Evolutionary conservation across 129 eudicot species (phyloP).

Genomic region (Tagetes erecta): DNA sequence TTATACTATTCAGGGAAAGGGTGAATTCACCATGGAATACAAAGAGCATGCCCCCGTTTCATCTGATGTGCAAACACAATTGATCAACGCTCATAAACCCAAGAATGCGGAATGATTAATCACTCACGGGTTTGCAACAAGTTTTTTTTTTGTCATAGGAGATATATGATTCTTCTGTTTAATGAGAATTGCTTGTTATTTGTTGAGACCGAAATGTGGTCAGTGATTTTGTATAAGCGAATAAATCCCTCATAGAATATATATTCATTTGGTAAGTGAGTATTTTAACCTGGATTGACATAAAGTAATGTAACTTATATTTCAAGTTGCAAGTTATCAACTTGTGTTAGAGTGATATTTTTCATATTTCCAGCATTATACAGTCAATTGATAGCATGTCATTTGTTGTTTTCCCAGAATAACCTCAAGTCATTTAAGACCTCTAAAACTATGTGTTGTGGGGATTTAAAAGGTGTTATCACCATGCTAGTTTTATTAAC

Average conservation of each 20-base stretch:
- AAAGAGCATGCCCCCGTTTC: constrained; percentile 84
- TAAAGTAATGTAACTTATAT: neutral
- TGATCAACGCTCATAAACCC: constrained; percentile 74
- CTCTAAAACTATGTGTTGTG: too few species aligned
- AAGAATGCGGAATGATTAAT: constrained; percentile 43
- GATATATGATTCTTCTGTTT: neutral
- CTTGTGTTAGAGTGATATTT: neutral
- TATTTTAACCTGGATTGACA: constrained; percentile 11
- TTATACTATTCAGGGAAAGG: constrained; percentile 68
- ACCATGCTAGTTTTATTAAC: too few species aligned
- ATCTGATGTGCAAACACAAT: constrained; percentile 75
- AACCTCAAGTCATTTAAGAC: too few species aligned
- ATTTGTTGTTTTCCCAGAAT: too few species aligned
- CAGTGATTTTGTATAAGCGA: constrained; percentile 37
- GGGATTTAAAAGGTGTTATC: too few species aligned
- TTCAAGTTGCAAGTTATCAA: neutral
- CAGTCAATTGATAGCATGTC: too few species aligned
- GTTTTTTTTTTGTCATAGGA: neutral
- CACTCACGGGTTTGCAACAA: neutral
- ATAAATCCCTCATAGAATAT: constrained; percentile 32
- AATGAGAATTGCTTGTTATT: constrained; percentile 8
- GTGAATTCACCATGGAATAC: constrained; percentile 97
- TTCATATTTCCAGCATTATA: too few species aligned
- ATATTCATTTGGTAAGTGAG: constrained; percentile 12
- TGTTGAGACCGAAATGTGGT: constrained; percentile 38